These are phyloP conservation scores for Tetrapisispora arboricola DNA, from an alignment of 805 yeast genomes.

Conservation along the genomic window DNA sequence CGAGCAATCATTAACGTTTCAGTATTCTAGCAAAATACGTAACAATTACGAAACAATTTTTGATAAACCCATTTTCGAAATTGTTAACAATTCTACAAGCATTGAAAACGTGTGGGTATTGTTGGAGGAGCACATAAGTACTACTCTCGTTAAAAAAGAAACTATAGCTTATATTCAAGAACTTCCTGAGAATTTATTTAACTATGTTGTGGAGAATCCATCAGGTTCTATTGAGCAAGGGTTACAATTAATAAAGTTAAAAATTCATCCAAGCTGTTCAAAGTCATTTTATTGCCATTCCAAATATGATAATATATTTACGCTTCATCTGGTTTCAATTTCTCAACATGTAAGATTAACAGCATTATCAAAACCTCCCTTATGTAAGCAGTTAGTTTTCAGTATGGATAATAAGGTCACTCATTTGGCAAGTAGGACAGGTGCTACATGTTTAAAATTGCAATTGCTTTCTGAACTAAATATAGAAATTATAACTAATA, in stretches of 20 bases:
- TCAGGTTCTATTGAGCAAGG: slow-evolving; percentile 31
- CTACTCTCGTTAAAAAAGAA: slow-evolving; percentile 5
- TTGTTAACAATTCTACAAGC: slow-evolving; percentile 27
- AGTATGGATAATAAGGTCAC: not conserved
- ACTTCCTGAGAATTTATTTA: slow-evolving; percentile 8
- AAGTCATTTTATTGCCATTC: slow-evolving; percentile 20
- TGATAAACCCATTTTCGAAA: slow-evolving; percentile 36
- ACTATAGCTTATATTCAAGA: slow-evolving; percentile 14
- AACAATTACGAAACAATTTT: slow-evolving; percentile 12
- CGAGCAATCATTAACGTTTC: slow-evolving; percentile 22
- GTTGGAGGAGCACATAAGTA: slow-evolving; percentile 39
- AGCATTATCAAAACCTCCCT: not conserved
- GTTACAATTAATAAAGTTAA: slow-evolving; percentile 27
- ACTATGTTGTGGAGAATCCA: slow-evolving; percentile 9
- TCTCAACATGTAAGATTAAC: not conserved
- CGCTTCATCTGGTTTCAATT: not conserved
- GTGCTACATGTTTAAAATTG: slow-evolving; percentile 13
- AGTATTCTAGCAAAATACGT: slow-evolving; percentile 17
- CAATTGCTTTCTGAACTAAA: slow-evolving; percentile 3
- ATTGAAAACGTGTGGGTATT: slow-evolving; percentile 36
- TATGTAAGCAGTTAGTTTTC: not conserved
- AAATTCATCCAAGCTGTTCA: slow-evolving; percentile 4
- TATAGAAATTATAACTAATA: slow-evolving; percentile 8
- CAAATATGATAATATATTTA: slow-evolving; percentile 1
- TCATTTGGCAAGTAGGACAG: not conserved